A percentile compares a stretch with the other conserved stretches of the same genome.
phyloP scores from a whole-genome alignment of 768 basidiomycete species.

The Panellus pusillus region DNA sequence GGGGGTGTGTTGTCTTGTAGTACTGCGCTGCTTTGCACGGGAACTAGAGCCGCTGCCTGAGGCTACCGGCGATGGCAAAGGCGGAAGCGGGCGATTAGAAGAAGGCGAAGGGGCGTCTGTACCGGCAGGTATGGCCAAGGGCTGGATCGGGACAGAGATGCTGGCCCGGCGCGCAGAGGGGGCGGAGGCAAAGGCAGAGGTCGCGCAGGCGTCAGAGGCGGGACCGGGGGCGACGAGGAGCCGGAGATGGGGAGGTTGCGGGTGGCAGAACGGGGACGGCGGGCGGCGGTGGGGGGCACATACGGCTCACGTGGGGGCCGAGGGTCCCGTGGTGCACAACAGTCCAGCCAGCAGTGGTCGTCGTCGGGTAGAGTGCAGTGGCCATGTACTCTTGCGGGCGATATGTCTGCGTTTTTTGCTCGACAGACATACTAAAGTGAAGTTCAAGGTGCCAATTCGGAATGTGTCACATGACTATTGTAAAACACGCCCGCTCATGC shows the following conservation, averaged over 20 bases:
- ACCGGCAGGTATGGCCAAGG: no score
- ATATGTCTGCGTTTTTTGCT: no score
- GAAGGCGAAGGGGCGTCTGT: neutral
- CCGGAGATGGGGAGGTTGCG: slow-evolving; percentile 9
- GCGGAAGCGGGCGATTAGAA: neutral
- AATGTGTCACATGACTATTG: no score
- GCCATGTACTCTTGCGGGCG: no score
- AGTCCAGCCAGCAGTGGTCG: slow-evolving; percentile 12
- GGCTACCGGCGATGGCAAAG: neutral
- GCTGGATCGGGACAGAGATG: neutral
- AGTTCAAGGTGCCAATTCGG: no score
- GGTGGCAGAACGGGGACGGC: neutral
- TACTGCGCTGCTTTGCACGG: no score
- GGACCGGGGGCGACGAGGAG: neutral
- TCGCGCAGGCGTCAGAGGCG: neutral
- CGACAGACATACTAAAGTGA: no score
- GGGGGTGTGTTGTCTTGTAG: no score
- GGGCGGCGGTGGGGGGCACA: neutral
- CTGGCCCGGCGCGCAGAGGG: slow-evolving; percentile 15
- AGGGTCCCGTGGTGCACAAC: slow-evolving; percentile 22
- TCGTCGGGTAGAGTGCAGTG: slow-evolving; percentile 10
- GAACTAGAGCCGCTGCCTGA: no score
- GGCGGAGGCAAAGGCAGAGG: slow-evolving; percentile 18
- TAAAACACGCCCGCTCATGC: no score
- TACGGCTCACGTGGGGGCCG: slow-evolving; percentile 8